Percentiles rank a stretch among this genome's conserved stretches.
phyloP scores from a whole-genome alignment of 148 eudicot genomes.

The Gaultheria prostrata region DNA sequence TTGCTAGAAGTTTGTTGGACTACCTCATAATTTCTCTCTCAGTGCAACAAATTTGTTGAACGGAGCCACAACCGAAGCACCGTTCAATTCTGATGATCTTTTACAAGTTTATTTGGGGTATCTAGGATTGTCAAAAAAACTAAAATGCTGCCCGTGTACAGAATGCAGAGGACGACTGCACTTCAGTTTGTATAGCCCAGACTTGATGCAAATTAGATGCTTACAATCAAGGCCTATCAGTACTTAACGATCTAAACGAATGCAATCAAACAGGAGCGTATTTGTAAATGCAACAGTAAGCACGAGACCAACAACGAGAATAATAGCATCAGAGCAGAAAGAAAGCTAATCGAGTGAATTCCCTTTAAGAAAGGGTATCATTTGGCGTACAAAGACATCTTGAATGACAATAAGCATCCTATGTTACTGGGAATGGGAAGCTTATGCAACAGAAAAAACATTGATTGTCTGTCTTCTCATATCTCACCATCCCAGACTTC shows the following conservation, averaged over 20 bases:
- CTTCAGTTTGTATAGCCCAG: background rate
- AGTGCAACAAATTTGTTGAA: background rate
- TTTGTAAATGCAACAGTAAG: background rate
- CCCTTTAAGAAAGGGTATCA: background rate
- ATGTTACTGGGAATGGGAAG: too few relatives aligned
- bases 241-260: background rate
- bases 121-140: background rate
- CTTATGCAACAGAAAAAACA: background rate
- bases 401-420: background rate
- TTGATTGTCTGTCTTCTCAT: constrained; percentile 19
- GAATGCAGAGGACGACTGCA: background rate
- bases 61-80: background rate
- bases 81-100: background rate
- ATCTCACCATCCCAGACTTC: constrained; percentile 84
- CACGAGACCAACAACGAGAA: background rate
- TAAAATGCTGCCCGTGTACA: background rate
- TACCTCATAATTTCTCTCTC: background rate
- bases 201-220: background rate
- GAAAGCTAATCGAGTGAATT: background rate
- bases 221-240: background rate
- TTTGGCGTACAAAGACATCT: background rate
- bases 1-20: background rate
- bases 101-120: background rate
- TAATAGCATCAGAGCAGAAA: background rate
- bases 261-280: background rate